Base-by-base conservation (phyloP, 192 early-diverging fungal genomes). In the Gorgonomyces haynaldii region DNA sequence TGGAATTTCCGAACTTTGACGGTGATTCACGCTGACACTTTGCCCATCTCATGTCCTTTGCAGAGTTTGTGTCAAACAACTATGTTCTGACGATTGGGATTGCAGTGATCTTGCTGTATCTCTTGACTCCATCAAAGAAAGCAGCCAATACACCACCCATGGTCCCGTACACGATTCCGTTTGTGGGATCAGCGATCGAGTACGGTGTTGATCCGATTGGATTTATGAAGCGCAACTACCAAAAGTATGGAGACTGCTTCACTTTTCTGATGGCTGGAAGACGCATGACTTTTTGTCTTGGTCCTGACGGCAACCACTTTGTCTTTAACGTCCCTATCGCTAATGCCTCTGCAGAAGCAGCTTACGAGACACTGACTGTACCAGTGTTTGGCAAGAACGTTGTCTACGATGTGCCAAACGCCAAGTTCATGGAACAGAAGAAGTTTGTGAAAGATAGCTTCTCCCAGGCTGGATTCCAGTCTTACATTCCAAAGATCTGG, bases 371-470 rank as follows among this genome's bases (percentile, higher is more conserved):
- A 37, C 74, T 98, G 59, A 98, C 91, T 25, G 86, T 83, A 37
- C 88, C 86, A 6, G 90, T 96, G 27, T 98, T 98, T 67, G 94
- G 94, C 43, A 69, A 66, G 45, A 91, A 85, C 31, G 91, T 98
- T 35, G 94, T 98, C 24, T 98, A 98, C 70, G 94, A 98, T 64
- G 88, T 88, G 35, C 79, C 78, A 21, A 91, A 95, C 65, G 52
- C 76, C 27, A 72, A 89, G 38, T 81, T 98, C 52, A 95, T 98
- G 91, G 90, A 98, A 69, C 94, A 98, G 69, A 98, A 98, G 74
- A 90, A 71, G 84, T 93, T 98, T 68, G 82, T 96, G 58, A 98
- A 98, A 74, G 79, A 87, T 43, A 82, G 85, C 34, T 72, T 98
- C 54, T 82, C 86, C 43, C 78, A 77, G 41, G 81, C 91, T 19